These are phyloP conservation scores for Exophiala aquamarina DNA, from an alignment of 2,329 filamentous ascomycete species.

Conservation along the genomic window DNA sequence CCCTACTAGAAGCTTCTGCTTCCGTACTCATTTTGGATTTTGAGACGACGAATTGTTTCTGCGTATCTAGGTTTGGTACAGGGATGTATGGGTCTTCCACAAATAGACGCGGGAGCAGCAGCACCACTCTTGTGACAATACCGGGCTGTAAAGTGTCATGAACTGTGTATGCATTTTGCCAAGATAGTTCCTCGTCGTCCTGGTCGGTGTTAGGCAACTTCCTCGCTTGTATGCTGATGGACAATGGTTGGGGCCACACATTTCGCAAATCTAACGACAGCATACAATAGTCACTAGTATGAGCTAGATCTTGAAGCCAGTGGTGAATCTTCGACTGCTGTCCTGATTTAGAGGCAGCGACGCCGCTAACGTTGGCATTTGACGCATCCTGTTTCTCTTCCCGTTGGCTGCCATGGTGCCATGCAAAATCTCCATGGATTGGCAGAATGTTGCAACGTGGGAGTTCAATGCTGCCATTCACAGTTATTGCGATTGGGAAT, in stretches of 20 bases:
- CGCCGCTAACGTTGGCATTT: background rate
- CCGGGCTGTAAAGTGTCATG: slow-evolving; percentile 55
- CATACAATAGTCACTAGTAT: slow-evolving; percentile 68
- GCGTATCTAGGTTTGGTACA: slow-evolving; percentile 76
- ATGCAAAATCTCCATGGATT: slow-evolving; percentile 68
- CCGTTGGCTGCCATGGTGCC: slow-evolving; percentile 37
- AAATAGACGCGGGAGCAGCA: slow-evolving; percentile 74
- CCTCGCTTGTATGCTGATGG: slow-evolving; percentile 58
- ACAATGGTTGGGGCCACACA: slow-evolving; percentile 79
- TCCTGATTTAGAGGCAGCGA: background rate
- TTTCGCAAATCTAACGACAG: slow-evolving; percentile 83
- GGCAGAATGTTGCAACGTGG: slow-evolving; percentile 76
- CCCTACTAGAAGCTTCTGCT: slow-evolving; percentile 71
- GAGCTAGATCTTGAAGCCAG: slow-evolving; percentile 11
- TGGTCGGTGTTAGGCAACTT: slow-evolving; percentile 27
- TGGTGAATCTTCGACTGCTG: slow-evolving; percentile 6
- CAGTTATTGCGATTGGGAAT: slow-evolving; percentile 79
- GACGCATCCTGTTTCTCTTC: slow-evolving; percentile 18
- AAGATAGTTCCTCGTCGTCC: slow-evolving; percentile 1
- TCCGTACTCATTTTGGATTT: slow-evolving; percentile 76
- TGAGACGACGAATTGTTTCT: slow-evolving; percentile 90
- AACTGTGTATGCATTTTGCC: slow-evolving; percentile 32
- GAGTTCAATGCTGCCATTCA: slow-evolving; percentile 87
- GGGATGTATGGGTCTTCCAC: slow-evolving; percentile 73
- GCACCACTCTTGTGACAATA: slow-evolving; percentile 69